Percentiles rank a stretch among this genome's conserved stretches.
Evolutionary conservation across 2,329 filamentous ascomycete species (phyloP).

Genomic region (Corniculantispora saksenae): DNA sequence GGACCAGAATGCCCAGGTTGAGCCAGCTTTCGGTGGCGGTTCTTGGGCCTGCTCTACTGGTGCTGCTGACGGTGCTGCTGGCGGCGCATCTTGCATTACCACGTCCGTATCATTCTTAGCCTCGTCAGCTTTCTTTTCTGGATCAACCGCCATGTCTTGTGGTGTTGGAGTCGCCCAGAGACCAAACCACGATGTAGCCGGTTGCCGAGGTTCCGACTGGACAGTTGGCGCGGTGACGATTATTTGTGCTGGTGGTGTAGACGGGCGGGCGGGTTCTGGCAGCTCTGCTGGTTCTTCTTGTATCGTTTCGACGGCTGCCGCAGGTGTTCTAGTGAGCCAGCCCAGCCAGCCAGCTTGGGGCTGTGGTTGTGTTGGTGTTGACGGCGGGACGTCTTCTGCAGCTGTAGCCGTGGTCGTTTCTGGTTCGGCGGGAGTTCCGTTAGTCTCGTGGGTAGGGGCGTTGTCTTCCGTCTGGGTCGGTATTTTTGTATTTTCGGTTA

Average conservation of each 20-base stretch:
- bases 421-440: background rate
- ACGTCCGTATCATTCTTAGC: constrained; percentile 39
- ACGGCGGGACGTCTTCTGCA: background rate
- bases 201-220: constrained; percentile 22
- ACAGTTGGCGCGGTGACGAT: constrained; percentile 15
- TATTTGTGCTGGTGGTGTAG: constrained; percentile 27
- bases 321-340: constrained; percentile 46
- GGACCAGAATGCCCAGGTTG: constrained; percentile 83
- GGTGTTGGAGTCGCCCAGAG: constrained; percentile 37
- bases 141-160: constrained; percentile 17
- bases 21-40: constrained; percentile 52
- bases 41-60: constrained; percentile 33
- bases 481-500: background rate
- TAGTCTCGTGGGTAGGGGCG: background rate
- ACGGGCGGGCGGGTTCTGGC: constrained; percentile 21
- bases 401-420: background rate
- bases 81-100: constrained; percentile 42
- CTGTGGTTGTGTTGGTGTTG: constrained; percentile 17
- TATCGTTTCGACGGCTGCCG: constrained; percentile 22
- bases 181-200: constrained; percentile 40
- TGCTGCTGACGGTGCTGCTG: constrained; percentile 13
- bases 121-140: constrained; percentile 26
- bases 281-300: constrained; percentile 8
- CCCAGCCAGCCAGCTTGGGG: constrained; percentile 52
- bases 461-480: background rate